Conservation (phyloP, 2,329 filamentous ascomycete species). For the Aspergillus sp. region DNA sequence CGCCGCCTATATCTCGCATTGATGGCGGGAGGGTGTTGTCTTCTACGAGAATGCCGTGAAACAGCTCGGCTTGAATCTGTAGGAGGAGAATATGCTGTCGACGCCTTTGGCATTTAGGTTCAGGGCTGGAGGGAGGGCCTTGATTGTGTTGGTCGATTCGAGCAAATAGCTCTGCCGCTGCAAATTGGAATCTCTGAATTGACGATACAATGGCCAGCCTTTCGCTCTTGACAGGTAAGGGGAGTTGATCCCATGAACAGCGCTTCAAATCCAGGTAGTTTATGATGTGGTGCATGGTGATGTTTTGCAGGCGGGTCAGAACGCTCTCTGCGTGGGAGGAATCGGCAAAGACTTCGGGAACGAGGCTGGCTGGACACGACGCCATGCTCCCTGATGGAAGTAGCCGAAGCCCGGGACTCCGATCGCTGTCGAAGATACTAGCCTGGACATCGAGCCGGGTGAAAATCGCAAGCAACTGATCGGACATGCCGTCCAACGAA, state of each 20-base stretch:
- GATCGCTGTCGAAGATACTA: neutral
- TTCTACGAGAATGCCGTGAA: neutral
- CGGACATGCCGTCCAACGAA: neutral
- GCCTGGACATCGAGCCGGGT: neutral
- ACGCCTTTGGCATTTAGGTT: neutral
- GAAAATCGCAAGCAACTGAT: neutral
- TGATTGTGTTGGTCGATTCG: neutral
- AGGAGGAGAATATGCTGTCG: neutral
- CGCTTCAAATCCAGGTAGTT: neutral
- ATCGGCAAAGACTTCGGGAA: neutral
- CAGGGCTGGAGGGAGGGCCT: neutral
- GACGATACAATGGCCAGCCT: neutral
- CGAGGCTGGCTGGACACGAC: neutral
- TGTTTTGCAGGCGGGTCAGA: neutral
- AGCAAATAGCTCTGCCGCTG: neutral
- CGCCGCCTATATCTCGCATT: neutral
- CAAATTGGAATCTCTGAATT: neutral
- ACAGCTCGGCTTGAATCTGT: neutral
- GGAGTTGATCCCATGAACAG: neutral
- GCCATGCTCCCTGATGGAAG: neutral
- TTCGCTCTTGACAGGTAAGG: neutral
- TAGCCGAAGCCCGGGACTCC: neutral
- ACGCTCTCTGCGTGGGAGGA: neutral
- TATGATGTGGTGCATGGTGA: neutral
- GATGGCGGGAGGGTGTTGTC: no score